These are phyloP conservation scores for Paraconiothyrium brasiliense DNA, from an alignment of 2,329 filamentous ascomycete species.

Conservation along the genomic window DNA sequence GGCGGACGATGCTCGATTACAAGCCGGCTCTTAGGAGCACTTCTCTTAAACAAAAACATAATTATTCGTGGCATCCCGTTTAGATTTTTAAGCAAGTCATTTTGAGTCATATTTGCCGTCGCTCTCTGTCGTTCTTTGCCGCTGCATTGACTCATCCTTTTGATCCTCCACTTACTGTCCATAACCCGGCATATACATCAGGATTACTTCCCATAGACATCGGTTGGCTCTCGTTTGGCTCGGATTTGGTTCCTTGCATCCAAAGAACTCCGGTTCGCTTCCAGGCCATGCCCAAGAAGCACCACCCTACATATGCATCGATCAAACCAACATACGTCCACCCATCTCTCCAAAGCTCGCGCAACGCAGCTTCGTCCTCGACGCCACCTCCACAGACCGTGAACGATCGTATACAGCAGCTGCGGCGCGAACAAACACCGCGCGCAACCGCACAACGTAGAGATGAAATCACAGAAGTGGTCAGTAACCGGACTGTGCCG, in stretches of 20 bases:
- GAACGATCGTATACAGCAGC: slow-evolving; percentile 58
- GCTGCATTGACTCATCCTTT: slow-evolving; percentile 13
- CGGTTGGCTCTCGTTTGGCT: neutral
- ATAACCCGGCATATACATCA: neutral
- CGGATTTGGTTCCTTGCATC: neutral
- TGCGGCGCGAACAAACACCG: slow-evolving; percentile 55
- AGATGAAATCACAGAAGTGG: slow-evolving; percentile 54
- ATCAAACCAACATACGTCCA: slow-evolving; percentile 26
- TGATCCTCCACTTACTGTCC: slow-evolving; percentile 3
- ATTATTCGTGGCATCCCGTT: neutral
- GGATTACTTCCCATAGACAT: neutral
- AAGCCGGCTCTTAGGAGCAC: slow-evolving; percentile 1
- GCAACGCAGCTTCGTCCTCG: slow-evolving; percentile 7
- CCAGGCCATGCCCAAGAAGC: slow-evolving; percentile 59
- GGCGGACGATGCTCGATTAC: slow-evolving; percentile 11
- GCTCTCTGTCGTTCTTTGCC: neutral
- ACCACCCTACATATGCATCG: slow-evolving; percentile 40
- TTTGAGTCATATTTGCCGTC: slow-evolving; percentile 7
- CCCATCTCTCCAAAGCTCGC: slow-evolving; percentile 5
- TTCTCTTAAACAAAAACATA: neutral
- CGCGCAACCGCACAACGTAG: slow-evolving; percentile 52
- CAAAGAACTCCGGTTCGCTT: slow-evolving; percentile 1
- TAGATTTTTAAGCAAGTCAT: slow-evolving; percentile 2
- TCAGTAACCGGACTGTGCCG: slow-evolving; percentile 55
- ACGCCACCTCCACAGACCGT: slow-evolving; percentile 43